Conservation (phyloP, 2,329 filamentous ascomycete genomes). For the Xylariaceae sp. region DNA sequence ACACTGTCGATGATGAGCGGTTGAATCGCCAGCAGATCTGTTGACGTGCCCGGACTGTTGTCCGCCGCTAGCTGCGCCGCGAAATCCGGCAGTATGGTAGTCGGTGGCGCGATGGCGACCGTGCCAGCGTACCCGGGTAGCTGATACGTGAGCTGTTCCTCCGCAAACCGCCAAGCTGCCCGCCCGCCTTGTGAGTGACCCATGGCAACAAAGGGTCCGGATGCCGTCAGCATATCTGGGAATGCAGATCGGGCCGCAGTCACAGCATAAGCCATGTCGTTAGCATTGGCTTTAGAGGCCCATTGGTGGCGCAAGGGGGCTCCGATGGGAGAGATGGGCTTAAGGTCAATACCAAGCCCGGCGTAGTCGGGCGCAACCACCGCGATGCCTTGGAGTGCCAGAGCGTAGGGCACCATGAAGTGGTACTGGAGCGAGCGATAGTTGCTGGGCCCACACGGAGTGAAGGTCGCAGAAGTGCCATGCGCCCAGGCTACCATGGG, state of each 20-base stretch:
- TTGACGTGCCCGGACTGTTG: too few relatives aligned
- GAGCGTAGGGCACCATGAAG: constrained; percentile 32
- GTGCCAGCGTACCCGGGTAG: constrained; percentile 1
- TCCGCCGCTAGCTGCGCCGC: background rate
- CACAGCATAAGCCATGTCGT: constrained; percentile 39
- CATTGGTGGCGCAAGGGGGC: constrained; percentile 36
- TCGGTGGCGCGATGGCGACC: constrained; percentile 4
- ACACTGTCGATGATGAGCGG: too few relatives aligned
- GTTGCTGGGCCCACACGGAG: constrained; percentile 35
- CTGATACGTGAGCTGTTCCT: constrained; percentile 9
- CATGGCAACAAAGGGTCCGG: constrained; percentile 29
- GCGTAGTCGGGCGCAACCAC: constrained; percentile 42
- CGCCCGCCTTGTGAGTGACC: constrained; percentile 28
- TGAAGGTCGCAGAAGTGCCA: constrained; percentile 38
- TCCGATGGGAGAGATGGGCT: constrained; percentile 26
- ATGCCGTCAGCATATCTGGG: constrained; percentile 34
- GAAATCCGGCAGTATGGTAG: constrained; percentile 1
- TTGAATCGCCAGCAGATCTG: too few relatives aligned
- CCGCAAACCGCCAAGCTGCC: constrained; percentile 20
- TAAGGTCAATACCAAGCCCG: constrained; percentile 40
- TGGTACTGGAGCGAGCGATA: constrained; percentile 37
- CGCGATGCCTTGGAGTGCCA: constrained; percentile 38
- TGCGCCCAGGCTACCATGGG: constrained; percentile 38
- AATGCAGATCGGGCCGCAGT: constrained; percentile 30
- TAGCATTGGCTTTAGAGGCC: constrained; percentile 32